These are phyloP conservation scores for Calonectria hawksworthii DNA, from an alignment of 2,329 filamentous ascomycete species.

Conservation along the genomic window DNA sequence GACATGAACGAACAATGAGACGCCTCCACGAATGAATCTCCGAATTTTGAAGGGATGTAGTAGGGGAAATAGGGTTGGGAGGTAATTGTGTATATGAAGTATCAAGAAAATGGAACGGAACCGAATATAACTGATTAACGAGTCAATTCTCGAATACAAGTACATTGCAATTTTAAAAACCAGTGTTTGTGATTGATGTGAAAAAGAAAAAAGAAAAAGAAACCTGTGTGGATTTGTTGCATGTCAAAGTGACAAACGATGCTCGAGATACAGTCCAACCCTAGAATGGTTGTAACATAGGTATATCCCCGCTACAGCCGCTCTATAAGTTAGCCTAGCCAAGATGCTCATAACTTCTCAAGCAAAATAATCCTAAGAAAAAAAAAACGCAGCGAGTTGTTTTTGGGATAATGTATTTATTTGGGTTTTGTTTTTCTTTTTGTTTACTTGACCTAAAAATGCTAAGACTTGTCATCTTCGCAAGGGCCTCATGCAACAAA, in stretches of 20 bases:
- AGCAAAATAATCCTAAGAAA: too few species aligned
- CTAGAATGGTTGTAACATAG: too few species aligned
- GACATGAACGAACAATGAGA: conserved; percentile 42
- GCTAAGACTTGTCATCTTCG: too few species aligned
- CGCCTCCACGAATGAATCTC: conserved; percentile 44
- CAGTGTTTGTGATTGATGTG: background rate
- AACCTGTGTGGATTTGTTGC: background rate
- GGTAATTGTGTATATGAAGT: conserved; percentile 8
- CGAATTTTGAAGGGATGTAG: conserved; percentile 8
- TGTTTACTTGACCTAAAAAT: too few species aligned
- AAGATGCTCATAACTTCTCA: too few species aligned
- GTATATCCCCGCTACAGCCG: too few species aligned
- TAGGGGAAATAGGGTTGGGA: conserved; percentile 27
- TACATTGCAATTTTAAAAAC: background rate
- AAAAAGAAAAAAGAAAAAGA: background rate
- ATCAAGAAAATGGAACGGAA: conserved; percentile 4
- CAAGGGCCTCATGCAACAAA: too few species aligned
- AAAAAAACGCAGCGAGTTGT: too few species aligned
- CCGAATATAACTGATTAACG: background rate
- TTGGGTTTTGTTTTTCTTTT: too few species aligned
- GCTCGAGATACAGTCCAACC: background rate
- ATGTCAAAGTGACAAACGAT: background rate
- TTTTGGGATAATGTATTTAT: too few species aligned
- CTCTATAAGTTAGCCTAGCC: too few species aligned
- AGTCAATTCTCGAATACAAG: background rate